These are phyloP conservation scores for Dactylellina haptotyla DNA, from an alignment of 2,329 filamentous ascomycete genomes.

Conservation along the genomic window DNA sequence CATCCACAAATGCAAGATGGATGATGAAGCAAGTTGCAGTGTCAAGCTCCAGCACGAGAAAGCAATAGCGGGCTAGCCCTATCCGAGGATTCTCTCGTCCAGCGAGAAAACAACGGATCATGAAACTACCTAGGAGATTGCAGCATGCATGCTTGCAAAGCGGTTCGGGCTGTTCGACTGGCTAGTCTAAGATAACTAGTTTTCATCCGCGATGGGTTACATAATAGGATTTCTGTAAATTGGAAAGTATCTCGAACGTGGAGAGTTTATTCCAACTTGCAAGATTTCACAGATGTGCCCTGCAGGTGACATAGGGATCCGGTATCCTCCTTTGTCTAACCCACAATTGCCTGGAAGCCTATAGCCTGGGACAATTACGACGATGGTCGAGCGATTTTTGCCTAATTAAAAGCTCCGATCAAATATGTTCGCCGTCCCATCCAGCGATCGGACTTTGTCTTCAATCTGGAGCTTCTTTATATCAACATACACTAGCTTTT, in stretches of 20 bases:
- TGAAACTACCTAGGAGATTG: neutral
- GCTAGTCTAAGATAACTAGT: neutral
- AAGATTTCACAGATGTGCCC: no score
- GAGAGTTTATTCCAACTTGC: no score
- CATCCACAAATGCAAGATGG: neutral
- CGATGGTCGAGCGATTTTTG: neutral
- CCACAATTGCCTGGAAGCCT: no score
- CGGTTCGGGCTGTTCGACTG: neutral
- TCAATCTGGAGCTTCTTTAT: no score
- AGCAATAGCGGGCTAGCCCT: conserved; percentile 4
- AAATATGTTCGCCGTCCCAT: neutral
- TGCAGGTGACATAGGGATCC: no score
- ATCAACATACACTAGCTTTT: no score
- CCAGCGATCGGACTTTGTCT: no score
- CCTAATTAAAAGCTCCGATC: neutral
- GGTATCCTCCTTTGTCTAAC: no score
- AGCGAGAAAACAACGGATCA: neutral
- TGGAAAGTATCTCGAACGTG: neutral
- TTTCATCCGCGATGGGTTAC: conserved; percentile 9
- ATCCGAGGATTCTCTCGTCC: neutral
- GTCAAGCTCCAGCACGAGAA: no score
- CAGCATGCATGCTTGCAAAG: neutral
- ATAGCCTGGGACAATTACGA: no score
- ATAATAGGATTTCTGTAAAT: neutral
- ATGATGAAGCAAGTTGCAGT: no score